Percentiles rank a stretch among this genome's conserved stretches.
phyloP scores from a whole-genome alignment of 352 stramenopile species.

The Peronospora destructor region DNA sequence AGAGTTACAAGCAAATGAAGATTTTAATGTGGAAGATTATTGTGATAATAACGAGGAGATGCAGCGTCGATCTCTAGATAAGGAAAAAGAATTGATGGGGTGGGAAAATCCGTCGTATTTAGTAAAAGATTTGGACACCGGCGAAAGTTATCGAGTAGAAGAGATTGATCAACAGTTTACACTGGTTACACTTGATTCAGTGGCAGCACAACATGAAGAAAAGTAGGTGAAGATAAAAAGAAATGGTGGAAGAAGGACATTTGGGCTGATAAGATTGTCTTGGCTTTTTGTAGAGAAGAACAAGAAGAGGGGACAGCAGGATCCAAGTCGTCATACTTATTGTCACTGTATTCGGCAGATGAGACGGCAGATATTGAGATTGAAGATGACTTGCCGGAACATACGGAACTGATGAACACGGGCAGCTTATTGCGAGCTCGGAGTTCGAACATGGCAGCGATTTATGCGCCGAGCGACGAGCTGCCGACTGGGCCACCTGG shows the following conservation, averaged over 20 bases:
- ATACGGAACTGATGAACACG: conserved; percentile 3
- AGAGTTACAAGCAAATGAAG: conserved; percentile 27
- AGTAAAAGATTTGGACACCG: conserved; percentile 76
- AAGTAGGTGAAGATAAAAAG: conserved; percentile 31
- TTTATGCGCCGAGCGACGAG: conserved; percentile 38
- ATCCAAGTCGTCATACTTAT: conserved; percentile 58
- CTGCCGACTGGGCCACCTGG: conserved; percentile 31
- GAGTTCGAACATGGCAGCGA: conserved; percentile 44
- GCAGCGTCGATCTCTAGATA: conserved; percentile 7
- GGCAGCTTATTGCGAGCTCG: conserved; percentile 24
- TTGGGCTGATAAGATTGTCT: conserved; percentile 3
- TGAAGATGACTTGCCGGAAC: conserved; percentile 36
- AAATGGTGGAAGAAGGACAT: neutral
- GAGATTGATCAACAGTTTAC: conserved; percentile 82
- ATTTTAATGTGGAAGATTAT: conserved; percentile 29
- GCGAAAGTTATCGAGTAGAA: conserved; percentile 69
- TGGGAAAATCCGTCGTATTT: conserved; percentile 80
- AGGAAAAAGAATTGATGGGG: conserved; percentile 34
- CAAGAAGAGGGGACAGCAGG: conserved; percentile 17
- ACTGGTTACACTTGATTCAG: conserved; percentile 62
- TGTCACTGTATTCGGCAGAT: conserved; percentile 71
- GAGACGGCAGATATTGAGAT: conserved; percentile 80
- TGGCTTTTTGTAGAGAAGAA: conserved; percentile 16
- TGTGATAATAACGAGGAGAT: conserved; percentile 10
- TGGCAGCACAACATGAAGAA: conserved; percentile 49